Conservation (phyloP, 345 rosid species). For the Eucalyptus cloeziana region DNA sequence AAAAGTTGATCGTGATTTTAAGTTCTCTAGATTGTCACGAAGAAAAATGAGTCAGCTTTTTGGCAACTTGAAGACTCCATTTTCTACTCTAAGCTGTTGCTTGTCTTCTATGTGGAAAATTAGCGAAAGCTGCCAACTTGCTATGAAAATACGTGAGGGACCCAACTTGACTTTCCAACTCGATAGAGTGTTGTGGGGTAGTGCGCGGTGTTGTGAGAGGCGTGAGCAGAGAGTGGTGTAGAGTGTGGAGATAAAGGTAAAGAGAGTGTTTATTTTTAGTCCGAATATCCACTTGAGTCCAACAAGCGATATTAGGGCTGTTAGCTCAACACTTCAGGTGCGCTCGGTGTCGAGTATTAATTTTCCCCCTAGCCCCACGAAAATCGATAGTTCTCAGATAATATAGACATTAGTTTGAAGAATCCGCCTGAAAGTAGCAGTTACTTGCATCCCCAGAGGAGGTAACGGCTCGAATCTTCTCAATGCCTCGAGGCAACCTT, state of each 20-base stretch:
- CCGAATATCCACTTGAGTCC: background rate
- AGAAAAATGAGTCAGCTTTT: too few species aligned
- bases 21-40: too few species aligned
- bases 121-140: too few species aligned
- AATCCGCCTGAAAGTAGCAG: background rate
- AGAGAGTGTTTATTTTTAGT: background rate
- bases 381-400: background rate
- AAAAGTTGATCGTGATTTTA: rapidly evolving
- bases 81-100: too few species aligned
- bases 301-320: background rate
- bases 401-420: background rate
- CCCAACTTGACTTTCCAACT: too few species aligned
- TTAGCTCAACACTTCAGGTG: too few species aligned
- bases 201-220: too few species aligned
- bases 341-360: background rate
- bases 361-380: background rate
- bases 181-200: too few species aligned
- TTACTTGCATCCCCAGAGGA: background rate
- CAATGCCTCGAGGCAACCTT: background rate
- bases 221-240: too few species aligned
- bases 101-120: too few species aligned
- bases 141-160: too few species aligned
- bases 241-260: too few species aligned
- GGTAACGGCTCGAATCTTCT: background rate
- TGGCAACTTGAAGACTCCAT: rapidly evolving